Evolutionary conservation across 345 rosid genomes (phyloP).

Genomic region (Fremontodendron californicum): DNA sequence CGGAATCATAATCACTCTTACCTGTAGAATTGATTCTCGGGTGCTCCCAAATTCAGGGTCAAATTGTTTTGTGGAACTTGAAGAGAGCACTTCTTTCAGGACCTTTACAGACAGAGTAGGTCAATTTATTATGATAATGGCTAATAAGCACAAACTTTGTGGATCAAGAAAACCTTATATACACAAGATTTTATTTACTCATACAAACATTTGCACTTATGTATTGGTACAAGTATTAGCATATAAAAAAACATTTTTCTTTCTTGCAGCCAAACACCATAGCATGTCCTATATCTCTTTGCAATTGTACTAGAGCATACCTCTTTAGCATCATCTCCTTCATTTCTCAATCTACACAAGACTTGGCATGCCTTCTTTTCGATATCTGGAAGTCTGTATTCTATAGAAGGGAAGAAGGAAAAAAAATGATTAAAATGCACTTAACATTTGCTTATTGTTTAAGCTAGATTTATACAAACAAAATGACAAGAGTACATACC

Average conservation of each 20-base stretch:
- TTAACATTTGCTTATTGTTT: not conserved
- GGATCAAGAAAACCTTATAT: constrained; percentile 7
- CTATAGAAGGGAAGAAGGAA: constrained; percentile 22
- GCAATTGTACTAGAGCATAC: constrained; percentile 30
- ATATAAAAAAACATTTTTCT: not conserved
- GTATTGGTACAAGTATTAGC: not conserved
- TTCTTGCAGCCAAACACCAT: not conserved
- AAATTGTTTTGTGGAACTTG: constrained; percentile 35
- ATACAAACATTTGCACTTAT: not conserved
- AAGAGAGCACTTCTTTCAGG: constrained; percentile 53
- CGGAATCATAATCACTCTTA: constrained; percentile 18
- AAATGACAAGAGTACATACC: constrained; percentile 33
- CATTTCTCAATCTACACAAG: constrained; percentile 63
- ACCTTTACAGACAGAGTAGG: constrained; percentile 34
- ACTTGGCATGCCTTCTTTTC: constrained; percentile 70
- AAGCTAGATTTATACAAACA: not conserved
- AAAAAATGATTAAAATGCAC: constrained; percentile 2
- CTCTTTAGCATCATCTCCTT: constrained; percentile 64
- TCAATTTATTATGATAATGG: constrained; percentile 16
- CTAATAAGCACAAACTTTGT: not conserved
- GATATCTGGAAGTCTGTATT: constrained; percentile 42
- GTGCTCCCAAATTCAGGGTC: constrained; percentile 60
- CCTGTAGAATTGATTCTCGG: constrained; percentile 79
- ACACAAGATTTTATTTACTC: not conserved
- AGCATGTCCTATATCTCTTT: not conserved